Evolutionary conservation across 177 flowering plant genomes (phyloP).

Genomic region (Tripterygium wilfordii): DNA sequence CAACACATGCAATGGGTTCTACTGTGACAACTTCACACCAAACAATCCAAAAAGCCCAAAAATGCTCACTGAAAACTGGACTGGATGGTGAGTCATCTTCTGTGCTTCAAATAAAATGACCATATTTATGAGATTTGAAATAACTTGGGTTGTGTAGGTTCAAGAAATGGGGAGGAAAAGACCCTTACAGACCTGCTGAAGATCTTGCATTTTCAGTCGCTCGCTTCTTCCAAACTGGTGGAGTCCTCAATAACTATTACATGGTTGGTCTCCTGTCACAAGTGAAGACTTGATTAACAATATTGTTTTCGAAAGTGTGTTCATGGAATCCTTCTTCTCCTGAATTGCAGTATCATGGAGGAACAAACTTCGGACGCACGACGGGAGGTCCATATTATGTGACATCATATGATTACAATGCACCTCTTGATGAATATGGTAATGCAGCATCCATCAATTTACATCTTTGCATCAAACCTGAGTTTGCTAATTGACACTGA

Average conservation of each 20-base stretch:
- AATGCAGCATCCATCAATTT: too few species aligned
- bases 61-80: slow-evolving; percentile 71
- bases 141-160: slow-evolving; percentile 3
- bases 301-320: too few species aligned
- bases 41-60: slow-evolving; percentile 43
- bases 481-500: too few species aligned
- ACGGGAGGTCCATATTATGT: slow-evolving; percentile 24
- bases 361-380: slow-evolving; percentile 24
- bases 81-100: slow-evolving; percentile 32
- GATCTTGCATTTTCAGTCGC: slow-evolving; percentile 28
- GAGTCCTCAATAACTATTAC: slow-evolving; percentile 20
- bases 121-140: too few species aligned
- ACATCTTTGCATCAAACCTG: too few species aligned
- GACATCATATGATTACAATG: slow-evolving; percentile 45
- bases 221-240: slow-evolving; percentile 22
- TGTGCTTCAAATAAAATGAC: not conserved
- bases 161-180: slow-evolving; percentile 18
- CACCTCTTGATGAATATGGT: slow-evolving; percentile 49
- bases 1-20: slow-evolving; percentile 60
- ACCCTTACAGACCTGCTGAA: slow-evolving; percentile 19
- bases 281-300: not conserved
- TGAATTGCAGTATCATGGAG: slow-evolving; percentile 24
- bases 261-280: slow-evolving; percentile 21
- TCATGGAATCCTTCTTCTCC: too few species aligned
- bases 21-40: slow-evolving; percentile 42